These are phyloP conservation scores for Fusarium coicis DNA, from an alignment of 2,329 filamentous ascomycete genomes.

Conservation along the genomic window DNA sequence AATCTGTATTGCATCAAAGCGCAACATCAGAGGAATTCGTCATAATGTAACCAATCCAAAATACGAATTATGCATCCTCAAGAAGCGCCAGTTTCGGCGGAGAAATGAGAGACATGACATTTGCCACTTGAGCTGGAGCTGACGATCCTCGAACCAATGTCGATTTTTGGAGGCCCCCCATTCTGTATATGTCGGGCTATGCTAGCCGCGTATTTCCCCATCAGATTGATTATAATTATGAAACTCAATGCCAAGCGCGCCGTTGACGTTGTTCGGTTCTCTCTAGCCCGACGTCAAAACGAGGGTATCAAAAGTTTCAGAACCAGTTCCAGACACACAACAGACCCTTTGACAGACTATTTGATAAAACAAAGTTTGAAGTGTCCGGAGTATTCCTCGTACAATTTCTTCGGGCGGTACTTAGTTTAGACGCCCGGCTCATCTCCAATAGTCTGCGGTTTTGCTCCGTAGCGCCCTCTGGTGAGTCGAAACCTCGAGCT, in stretches of 20 bases:
- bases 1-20: constrained; percentile 1
- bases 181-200: not conserved
- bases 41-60: not conserved
- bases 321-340: not conserved
- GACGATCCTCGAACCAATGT: not conserved
- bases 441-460: constrained; percentile 23
- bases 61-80: not conserved
- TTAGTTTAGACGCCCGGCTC: not conserved
- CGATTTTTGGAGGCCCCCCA: not conserved
- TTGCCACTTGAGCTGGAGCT: not conserved
- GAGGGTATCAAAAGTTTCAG: not conserved
- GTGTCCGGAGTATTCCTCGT: not conserved
- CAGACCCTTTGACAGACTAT: too few relatives aligned
- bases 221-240: not conserved
- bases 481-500: constrained; percentile 30
- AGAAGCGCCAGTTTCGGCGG: not conserved
- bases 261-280: not conserved
- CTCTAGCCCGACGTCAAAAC: not conserved
- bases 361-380: not conserved
- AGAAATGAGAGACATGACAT: not conserved
- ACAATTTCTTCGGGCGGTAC: not conserved
- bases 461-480: constrained; percentile 1
- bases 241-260: not conserved
- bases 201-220: not conserved
- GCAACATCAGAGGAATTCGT: not conserved